phyloP scores from a whole-genome alignment of 495 filamentous ascomycete genomes.

The Penicillium cosmopolitanum region DNA sequence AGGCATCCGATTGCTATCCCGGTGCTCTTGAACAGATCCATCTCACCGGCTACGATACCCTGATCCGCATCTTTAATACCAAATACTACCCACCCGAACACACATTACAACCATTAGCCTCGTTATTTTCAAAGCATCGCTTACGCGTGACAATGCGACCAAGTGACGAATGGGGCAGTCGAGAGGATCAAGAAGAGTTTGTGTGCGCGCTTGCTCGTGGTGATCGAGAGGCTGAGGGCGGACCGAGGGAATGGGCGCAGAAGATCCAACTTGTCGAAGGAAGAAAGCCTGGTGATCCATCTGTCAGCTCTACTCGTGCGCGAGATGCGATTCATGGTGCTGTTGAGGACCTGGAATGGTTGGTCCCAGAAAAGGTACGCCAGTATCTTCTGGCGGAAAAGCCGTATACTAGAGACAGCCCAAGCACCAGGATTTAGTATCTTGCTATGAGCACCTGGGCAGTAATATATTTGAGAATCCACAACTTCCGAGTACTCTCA shows the following conservation, averaged over 20 bases:
- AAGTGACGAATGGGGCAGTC: conserved; percentile 66
- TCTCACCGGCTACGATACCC: conserved; percentile 85
- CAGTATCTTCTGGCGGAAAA: conserved; percentile 55
- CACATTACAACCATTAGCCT: conserved; percentile 59
- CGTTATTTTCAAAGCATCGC: conserved; percentile 70
- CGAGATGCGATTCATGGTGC: conserved; percentile 64
- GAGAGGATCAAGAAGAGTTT: conserved; percentile 62
- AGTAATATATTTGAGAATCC: neutral
- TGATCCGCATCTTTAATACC: conserved; percentile 78
- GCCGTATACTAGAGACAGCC: conserved; percentile 33
- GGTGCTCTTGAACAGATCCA: conserved; percentile 65
- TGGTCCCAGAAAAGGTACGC: conserved; percentile 67
- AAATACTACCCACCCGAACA: conserved; percentile 77
- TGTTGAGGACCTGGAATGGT: conserved; percentile 54
- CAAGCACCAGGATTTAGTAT: conserved; percentile 3
- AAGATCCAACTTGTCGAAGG: conserved; percentile 73
- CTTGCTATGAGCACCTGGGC: neutral
- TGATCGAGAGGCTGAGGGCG: conserved; percentile 59
- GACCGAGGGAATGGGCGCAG: conserved; percentile 65
- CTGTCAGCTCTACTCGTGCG: conserved; percentile 80
- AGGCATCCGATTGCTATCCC: conserved; percentile 54
- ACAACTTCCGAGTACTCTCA: too few species aligned
- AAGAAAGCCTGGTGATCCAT: conserved; percentile 51
- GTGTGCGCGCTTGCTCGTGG: conserved; percentile 55
- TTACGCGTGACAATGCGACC: conserved; percentile 75